Evolutionary conservation across 169 alveolate species (phyloP).

Genomic region (Eimeria necatrix): DNA sequence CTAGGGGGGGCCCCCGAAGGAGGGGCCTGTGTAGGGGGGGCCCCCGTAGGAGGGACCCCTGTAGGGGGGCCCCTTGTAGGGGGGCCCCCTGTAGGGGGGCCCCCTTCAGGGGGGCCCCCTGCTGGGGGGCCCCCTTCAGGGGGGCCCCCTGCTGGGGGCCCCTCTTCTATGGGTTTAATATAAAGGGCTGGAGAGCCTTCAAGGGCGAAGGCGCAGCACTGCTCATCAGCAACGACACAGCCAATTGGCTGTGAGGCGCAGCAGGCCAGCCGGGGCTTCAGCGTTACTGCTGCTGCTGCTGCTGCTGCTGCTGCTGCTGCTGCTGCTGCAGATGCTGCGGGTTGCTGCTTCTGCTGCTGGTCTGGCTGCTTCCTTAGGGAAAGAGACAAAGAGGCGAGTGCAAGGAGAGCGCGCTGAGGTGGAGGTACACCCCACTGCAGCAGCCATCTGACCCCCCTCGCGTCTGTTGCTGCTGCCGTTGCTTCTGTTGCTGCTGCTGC

Average conservation of each 20-base stretch:
- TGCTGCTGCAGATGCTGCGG: not conserved
- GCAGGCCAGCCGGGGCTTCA: constrained; percentile 37
- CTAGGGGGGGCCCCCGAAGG: no score
- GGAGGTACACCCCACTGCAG: constrained; percentile 41
- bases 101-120: no score
- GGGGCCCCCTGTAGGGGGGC: no score
- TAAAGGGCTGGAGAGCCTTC: constrained; percentile 11
- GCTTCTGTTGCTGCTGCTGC: constrained; percentile 18
- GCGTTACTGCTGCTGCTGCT: not conserved
- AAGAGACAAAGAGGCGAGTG: constrained; percentile 1
- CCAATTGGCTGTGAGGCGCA: not conserved
- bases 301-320: constrained; percentile 33
- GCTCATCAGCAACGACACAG: constrained; percentile 47
- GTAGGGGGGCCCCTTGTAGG: no score
- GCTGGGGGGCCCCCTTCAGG: no score
- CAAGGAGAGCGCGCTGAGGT: not conserved
- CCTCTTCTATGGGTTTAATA: constrained; percentile 31
- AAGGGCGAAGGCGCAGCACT: constrained; percentile 62
- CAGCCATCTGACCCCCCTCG: constrained; percentile 12
- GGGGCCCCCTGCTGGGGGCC: no score
- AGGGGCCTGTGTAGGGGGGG: no score
- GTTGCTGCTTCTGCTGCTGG: constrained; percentile 36
- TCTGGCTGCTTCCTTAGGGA: not conserved
- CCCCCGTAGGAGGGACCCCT: no score
- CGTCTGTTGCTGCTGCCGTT: not conserved